Conservation (phyloP, 495 filamentous ascomycete genomes). For the Pseudevernia furfuracea region DNA sequence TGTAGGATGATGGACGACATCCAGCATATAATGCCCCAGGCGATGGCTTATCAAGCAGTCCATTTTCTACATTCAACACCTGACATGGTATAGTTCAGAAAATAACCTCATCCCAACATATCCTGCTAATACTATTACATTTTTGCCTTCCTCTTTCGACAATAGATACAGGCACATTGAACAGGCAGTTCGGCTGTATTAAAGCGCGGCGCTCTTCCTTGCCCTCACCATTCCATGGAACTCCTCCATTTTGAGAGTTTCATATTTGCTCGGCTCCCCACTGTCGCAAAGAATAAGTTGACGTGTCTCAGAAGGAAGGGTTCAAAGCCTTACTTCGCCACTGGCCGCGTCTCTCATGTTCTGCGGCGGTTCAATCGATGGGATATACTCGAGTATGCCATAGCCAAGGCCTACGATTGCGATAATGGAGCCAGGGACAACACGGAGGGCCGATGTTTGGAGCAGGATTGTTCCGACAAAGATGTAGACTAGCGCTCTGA, state of each 20-base stretch:
- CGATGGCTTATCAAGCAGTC: background rate
- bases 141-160: background rate
- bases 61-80: background rate
- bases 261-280: constrained; percentile 93
- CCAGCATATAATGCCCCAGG: background rate
- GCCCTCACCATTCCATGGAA: background rate
- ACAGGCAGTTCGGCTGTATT: background rate
- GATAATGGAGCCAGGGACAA: constrained; percentile 63
- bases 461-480: constrained; percentile 84
- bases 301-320: constrained; percentile 1
- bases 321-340: constrained; percentile 31
- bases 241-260: constrained; percentile 1
- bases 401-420: constrained; percentile 73
- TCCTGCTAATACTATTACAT: background rate
- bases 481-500: constrained; percentile 67
- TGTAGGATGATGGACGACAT: background rate
- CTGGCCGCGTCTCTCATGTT: constrained; percentile 96
- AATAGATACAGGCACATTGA: background rate
- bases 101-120: background rate
- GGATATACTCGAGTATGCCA: constrained; percentile 81
- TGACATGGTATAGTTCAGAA: background rate
- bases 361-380: constrained; percentile 90
- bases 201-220: constrained; percentile 8
- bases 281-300: constrained; percentile 32
- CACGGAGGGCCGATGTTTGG: constrained; percentile 47